Base-by-base conservation (phyloP, 148 eudicot species). In the Vaccinium darrowii region DNA sequence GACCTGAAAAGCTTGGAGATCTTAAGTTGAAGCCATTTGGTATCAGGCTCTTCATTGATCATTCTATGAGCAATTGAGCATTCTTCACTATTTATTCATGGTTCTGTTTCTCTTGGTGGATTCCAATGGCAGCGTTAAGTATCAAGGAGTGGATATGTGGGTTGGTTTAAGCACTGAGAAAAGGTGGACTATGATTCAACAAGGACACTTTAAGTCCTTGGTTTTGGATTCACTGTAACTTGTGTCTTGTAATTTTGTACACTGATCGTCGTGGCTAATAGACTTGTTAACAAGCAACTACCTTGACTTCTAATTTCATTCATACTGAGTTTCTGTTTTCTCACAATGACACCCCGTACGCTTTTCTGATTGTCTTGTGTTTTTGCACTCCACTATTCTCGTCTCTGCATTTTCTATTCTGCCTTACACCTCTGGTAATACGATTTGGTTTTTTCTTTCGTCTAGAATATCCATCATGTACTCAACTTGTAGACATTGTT, bases 301-400 rank as follows among this genome's bases (percentile, higher is more conserved):
- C 43, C 76, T 72, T 72, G 49, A 72, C 47, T 72, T 72, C 43
- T 72, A 72, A 33, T 6, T 72, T 72, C 36, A 72, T 36, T 27
- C 76, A 72, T 27, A 58, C 16, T 30, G 76, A 72, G 76, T 72
- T 72, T 72, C 21, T 72, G 76, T 72, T 72, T 33, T 30, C 76
- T 33, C 76, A 33, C 43, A 13, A 27, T 33, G 18, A 27, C 47
- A 14, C 14, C 75, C 36, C 39, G 3, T 19, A 14, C 19, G 3
- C 49, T 72, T 72, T 23, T 67, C 67, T 27, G 74, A 69, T 72
- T 72, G 43, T 71, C 43, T 71, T 23, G 11, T 63, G 27, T 9
- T 53, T 63, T 21, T 63, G 71, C 30, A 63, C 71, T 23, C 1
- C 30, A 63, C 30, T 10, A 8, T 63, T 8, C 13, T 3, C 12